Evolutionary conservation across 345 rosid species (phyloP), one percentile per base, ranked within the genome.

Genomic region (Eucalyptus coolabah): DNA sequence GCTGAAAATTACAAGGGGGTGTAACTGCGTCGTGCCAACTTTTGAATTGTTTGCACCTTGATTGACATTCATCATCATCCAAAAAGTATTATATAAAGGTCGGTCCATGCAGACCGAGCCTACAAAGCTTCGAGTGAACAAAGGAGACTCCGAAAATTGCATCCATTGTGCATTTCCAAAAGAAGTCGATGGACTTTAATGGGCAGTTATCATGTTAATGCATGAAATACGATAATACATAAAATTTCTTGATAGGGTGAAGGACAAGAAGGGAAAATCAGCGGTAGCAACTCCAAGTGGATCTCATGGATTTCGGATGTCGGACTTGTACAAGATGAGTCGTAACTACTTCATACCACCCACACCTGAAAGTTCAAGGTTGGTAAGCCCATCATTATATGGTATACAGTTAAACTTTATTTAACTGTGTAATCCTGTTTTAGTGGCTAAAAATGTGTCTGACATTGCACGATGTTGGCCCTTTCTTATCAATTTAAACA

Each of bases 351-450:
- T 30, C 18, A 4, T 4, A 63, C 72, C 3, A 63, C 18, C 72
- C 0, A 1, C 9, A 14, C 18, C 1, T 19, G 12, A 67, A n/a
- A 3, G 10, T 67, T 11, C 23, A 17, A 67, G 23, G 23, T 32
- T 67, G 40, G 23, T 32, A 32, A 17, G 3, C 42, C 12, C 23
- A 2, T 67, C 80, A 17, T 6, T 17, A 69, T 32, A 32, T 3
- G 24, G 12, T 1, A 18, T 32, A 32, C 12, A 1, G 4, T 32
- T 17, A 67, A 32, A 32, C 80, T 67, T 17, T 32, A 17, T 32
- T 69, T 69, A 32, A 65, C 4, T 34, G 2, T 3, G 42, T 19
- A 3, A 69, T 34, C 12, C 13, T 3, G 42, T 34, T 34, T 72
- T 18, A 34, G 44, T 72, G 82, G 82, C 44, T 34, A 69, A 69